Percentiles rank a stretch among this genome's conserved stretches.
phyloP scores from a whole-genome alignment of 1,139 yeast species.

The Wickerhamomyces sp. region DNA sequence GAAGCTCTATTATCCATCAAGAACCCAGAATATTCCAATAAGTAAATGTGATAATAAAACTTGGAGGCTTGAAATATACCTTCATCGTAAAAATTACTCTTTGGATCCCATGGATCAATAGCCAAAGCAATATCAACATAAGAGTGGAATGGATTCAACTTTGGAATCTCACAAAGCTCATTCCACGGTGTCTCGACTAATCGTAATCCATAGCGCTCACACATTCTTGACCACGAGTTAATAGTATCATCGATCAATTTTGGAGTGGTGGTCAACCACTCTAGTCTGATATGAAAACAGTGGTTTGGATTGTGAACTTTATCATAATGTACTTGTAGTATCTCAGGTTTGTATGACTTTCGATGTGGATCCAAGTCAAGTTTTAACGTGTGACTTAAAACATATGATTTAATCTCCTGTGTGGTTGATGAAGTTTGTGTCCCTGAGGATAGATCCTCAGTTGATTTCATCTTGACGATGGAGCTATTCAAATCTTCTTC shows the following conservation, averaged over 20 bases:
- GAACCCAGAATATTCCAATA: conserved; percentile 68
- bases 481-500: too few species aligned
- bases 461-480: not conserved
- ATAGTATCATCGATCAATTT: conserved; percentile 87
- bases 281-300: conserved; percentile 85
- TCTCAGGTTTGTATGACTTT: conserved; percentile 73
- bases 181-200: conserved; percentile 93
- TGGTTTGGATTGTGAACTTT: conserved; percentile 92
- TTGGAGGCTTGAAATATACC: conserved; percentile 39
- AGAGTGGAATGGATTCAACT: conserved; percentile 81
- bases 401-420: conserved; percentile 20
- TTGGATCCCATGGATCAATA: conserved; percentile 60
- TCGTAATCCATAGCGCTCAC: conserved; percentile 80
- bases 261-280: conserved; percentile 91
- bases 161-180: conserved; percentile 74
- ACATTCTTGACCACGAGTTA: conserved; percentile 71
- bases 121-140: conserved; percentile 63
- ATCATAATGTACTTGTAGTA: conserved; percentile 82
- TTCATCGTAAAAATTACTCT: conserved; percentile 39
- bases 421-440: conserved; percentile 2
- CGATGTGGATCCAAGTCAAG: conserved; percentile 73
- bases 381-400: conserved; percentile 45
- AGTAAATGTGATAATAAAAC: conserved; percentile 55
- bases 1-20: conserved; percentile 77
- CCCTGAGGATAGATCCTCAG: conserved; percentile 2